Evolutionary conservation across 352 stramenopile species (phyloP), one percentile per base, ranked within the genome.

Genomic region (Phytophthora melonis): DNA sequence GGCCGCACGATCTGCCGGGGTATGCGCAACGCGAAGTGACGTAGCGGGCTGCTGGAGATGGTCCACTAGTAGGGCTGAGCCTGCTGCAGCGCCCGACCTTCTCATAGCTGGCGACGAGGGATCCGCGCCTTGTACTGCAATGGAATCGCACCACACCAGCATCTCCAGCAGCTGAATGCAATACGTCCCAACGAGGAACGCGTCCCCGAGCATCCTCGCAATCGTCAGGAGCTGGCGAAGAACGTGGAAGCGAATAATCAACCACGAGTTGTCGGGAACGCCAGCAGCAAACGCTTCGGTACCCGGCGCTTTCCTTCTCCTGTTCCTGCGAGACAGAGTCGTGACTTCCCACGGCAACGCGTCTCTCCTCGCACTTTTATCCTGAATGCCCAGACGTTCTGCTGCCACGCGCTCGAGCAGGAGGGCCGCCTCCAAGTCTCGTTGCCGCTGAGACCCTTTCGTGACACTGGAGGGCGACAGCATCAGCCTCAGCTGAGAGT

Each of bases 191-290:
- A 92, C 67, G 8, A 91, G 63, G 5, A 89, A 64, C 3, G 86
- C 67, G 34, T 93, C 79, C 4, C 71, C 72, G 2, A 92, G 67
- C 73, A 88, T 80, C 45, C 88, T 90, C 5, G 88, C 71, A 49
- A 93, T 77, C 1, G 77, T 82, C 49, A 95, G 58, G 8, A 95
- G 82, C 68, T 96, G 90, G 6, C 90, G 84, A 34, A 96, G 74
- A 0, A 94, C 84, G 56, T 95, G 86, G 47, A 96, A 92, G 14
- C 87, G 84, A 36, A 95, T 75, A 39, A 84, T 71, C 32, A 94
- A 76, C 90, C 90, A 96, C 41, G 79, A 79, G 60, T 88, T 77
- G 27, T 87, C 76, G 27, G 57, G 68, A 21, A 27, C 19, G 45
- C 25, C 23, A 25, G 23, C 58, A 16, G 52, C 39, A 32, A 23